These are phyloP conservation scores for Ballota nigra DNA, from an alignment of 257 asterid species.

Conservation along the genomic window DNA sequence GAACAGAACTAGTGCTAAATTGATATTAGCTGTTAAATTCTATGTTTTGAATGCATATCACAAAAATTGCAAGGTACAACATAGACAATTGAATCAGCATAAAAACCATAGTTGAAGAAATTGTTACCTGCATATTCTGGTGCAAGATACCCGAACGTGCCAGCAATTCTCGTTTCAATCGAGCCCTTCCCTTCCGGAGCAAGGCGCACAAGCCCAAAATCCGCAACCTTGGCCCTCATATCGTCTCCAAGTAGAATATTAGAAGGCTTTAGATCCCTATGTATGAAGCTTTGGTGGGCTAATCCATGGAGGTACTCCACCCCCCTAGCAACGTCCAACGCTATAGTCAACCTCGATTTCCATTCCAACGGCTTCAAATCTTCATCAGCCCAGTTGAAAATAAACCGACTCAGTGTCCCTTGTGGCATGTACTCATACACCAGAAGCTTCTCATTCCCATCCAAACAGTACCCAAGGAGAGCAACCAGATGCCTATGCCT, in stretches of 20 bases:
- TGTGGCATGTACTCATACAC: slow-evolving; percentile 94
- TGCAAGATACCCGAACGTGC: slow-evolving; percentile 91
- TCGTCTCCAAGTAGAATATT: slow-evolving; percentile 90
- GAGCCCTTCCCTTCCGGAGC: slow-evolving; percentile 96
- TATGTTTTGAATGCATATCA: background rate
- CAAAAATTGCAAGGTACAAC: background rate
- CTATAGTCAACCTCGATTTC: slow-evolving; percentile 74
- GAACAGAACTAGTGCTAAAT: background rate
- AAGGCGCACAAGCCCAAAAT: slow-evolving; percentile 91
- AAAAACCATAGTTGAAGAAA: background rate
- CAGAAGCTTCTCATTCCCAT: slow-evolving; percentile 85
- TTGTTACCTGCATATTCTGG: slow-evolving; percentile 92
- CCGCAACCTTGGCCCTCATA: slow-evolving; percentile 94
- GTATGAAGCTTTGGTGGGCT: slow-evolving; percentile 95
- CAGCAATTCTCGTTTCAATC: slow-evolving; percentile 82
- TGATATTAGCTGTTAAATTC: background rate
- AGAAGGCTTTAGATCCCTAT: slow-evolving; percentile 90
- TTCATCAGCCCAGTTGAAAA: slow-evolving; percentile 74
- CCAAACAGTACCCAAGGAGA: slow-evolving; percentile 87
- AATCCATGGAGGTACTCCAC: slow-evolving; percentile 89
- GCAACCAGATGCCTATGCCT: slow-evolving; percentile 92
- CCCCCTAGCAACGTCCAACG: slow-evolving; percentile 88
- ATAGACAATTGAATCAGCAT: background rate
- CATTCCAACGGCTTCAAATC: slow-evolving; percentile 80
- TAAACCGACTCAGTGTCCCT: slow-evolving; percentile 78